Base-by-base conservation (phyloP, 75 land plant species). In the Chamaecyparis obtusa region DNA sequence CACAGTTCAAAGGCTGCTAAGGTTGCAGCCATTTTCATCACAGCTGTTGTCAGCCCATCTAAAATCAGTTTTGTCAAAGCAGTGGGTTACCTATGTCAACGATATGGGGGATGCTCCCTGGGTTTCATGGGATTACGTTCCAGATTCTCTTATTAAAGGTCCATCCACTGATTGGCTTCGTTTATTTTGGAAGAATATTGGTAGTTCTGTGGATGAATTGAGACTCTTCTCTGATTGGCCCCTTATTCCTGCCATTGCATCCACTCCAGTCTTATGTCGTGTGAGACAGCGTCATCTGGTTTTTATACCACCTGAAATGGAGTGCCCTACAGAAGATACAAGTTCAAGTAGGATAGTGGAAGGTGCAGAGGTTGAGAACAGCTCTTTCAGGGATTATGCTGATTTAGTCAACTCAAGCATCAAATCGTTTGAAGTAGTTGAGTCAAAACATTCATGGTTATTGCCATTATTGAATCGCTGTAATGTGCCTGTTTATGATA, bases 221-320 rank as follows among this genome's bases (percentile, higher is more conserved):
- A 89, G 91, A 48, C 91, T 96, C 37, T 93, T 98, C 87, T 92
- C 94, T 84, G 94, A 95, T 41, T 96, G 98, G 98, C 99, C 98
- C 35, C 85, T 98, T 48, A 93, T 98, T 87, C 99, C 99, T 89
- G 94, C 94, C 71, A 91, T 93, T 85, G 87, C 91, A 55, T 92
- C 92, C 60, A 86, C 91, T 37, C 90, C 95, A 74, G 88, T 96
- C 27, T 87, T 98, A 77, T 95, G 95, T 43, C 97, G 97, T 86
- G 93, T 96, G 16, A 91, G 87, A 88, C 92, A 94, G 46, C 86
- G 87, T 35, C 89, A 92, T 57, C 87, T 98, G 80, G 90, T 96
- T 27, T 98, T 98, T 88, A 85, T 95, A 72, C 97, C 99, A 43
- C 96, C 99, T 14, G 49, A 86, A 36, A 69, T 51, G 35, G 86